Evolutionary conservation across 2,329 filamentous ascomycete genomes (phyloP), one percentile per base, ranked within the genome.

Genomic region (Myriosclerotinia duriaeana): DNA sequence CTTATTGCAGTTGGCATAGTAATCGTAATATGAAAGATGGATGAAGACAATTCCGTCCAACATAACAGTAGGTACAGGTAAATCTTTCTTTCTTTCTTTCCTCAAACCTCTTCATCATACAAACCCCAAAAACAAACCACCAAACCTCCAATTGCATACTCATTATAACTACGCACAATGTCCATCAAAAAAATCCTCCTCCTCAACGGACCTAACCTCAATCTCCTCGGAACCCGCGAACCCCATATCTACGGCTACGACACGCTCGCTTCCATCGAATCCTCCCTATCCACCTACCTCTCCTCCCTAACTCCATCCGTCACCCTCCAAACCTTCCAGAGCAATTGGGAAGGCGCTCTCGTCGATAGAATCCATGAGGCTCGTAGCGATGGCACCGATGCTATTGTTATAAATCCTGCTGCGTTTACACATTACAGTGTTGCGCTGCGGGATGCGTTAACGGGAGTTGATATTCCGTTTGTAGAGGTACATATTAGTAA

Each of bases 181-280:
- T 71, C 77, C 50, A 71, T 78, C 53, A 78, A 78, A 70, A 77
- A 74, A 54, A 87, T 92, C 74, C 87, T 92, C 36, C 63, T 92
- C 71, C 87, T 93, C 80, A 92, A 92, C 78, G 90, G 90, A n/a
- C 89, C 90, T 42, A 93, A 93, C 77, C 87, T 93, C 72, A 93
- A 93, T 79, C 87, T 93, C 60, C 84, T 93, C 40, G 90, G 90
- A 46, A 89, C 85, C 15, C 84, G 91, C 30, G 90, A 94, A 76
- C 90, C 90, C 20, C 79, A 86, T 38, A 83, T 92, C 73, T 93
- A 93, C 79, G 90, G 90, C 74, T 82, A 80, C 68, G 87, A 86
- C 0, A 92, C 89, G 0, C 85, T 93, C 15, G 61, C 80, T 26
- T 85, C 91, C 70, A 83, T 93, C 20, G 81, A 55, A 77, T 53